Evolutionary conservation across 2,329 filamentous ascomycete species (phyloP).

Genomic region (Teratosphaeriaceae sp.): DNA sequence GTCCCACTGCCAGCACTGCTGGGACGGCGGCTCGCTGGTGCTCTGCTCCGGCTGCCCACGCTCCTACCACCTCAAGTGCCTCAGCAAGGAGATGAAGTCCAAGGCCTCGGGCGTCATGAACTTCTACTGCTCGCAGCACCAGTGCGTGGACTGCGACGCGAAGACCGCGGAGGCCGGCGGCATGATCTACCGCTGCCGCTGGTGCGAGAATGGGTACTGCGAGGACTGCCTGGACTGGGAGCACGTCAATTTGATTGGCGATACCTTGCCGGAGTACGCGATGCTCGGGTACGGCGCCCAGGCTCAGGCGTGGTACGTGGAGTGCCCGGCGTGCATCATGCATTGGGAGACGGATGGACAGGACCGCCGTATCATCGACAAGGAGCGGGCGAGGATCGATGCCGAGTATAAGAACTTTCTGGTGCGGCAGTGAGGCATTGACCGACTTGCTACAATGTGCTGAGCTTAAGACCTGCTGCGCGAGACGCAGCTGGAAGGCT

Average conservation of each 20-base stretch:
- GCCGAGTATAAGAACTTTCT: conserved; percentile 4
- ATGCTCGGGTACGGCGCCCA: conserved; percentile 39
- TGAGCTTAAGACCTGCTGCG: no score
- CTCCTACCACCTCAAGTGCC: conserved; percentile 47
- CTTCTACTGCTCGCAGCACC: conserved; percentile 52
- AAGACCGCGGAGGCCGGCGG: conserved; percentile 45
- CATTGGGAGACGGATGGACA: conserved; percentile 25
- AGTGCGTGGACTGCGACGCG: conserved; percentile 47
- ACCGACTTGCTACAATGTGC: no score
- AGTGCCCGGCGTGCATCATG: conserved; percentile 42
- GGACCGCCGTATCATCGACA: conserved; percentile 6
- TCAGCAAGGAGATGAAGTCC: conserved; percentile 35
- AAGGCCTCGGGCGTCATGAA: conserved; percentile 36
- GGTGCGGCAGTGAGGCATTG: not conserved
- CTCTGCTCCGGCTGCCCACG: conserved; percentile 49
- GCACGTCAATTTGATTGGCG: conserved; percentile 43
- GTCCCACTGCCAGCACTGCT: conserved; percentile 48
- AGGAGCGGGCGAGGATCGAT: conserved; percentile 7
- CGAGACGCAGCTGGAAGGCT: no score
- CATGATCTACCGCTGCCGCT: conserved; percentile 48
- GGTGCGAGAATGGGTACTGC: conserved; percentile 51
- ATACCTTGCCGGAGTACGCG: conserved; percentile 47
- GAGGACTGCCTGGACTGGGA: conserved; percentile 54
- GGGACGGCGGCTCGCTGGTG: conserved; percentile 42
- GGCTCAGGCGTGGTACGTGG: conserved; percentile 46